Evolutionary conservation across 768 basidiomycete genomes (phyloP).

Genomic region (Lactarius sanguifluus): DNA sequence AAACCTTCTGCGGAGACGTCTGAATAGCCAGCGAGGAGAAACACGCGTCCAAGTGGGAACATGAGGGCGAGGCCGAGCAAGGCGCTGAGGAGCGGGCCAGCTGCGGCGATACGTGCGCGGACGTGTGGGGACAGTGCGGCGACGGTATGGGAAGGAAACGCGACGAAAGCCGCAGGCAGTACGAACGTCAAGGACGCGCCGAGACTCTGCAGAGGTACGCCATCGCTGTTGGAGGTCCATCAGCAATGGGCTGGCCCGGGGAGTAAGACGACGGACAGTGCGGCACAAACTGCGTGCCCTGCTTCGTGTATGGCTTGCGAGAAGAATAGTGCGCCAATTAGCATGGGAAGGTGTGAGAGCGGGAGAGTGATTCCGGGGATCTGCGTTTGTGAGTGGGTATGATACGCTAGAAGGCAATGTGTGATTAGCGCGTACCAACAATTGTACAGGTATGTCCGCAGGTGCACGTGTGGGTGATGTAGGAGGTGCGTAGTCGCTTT

Average conservation of each 20-base stretch:
- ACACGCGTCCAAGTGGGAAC: constrained; percentile 23
- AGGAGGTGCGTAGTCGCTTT: constrained; percentile 9
- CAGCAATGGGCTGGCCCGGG: neutral
- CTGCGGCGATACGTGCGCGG: constrained; percentile 62
- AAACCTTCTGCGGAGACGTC: constrained; percentile 54
- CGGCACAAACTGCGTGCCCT: constrained; percentile 76
- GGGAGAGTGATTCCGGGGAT: constrained; percentile 85
- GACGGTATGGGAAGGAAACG: constrained; percentile 48
- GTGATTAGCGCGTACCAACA: constrained; percentile 23
- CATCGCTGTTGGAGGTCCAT: constrained; percentile 47
- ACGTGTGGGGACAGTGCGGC: constrained; percentile 43
- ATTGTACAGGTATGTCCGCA: constrained; percentile 18
- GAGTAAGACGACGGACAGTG: constrained; percentile 51
- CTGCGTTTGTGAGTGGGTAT: constrained; percentile 38
- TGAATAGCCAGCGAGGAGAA: constrained; percentile 45
- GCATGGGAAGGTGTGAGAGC: constrained; percentile 62
- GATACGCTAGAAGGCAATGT: neutral
- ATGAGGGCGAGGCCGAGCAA: constrained; percentile 53
- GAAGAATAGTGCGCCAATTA: constrained; percentile 59
- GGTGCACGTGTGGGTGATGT: neutral
- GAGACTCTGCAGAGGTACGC: constrained; percentile 57
- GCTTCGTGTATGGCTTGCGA: constrained; percentile 77
- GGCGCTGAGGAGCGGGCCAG: constrained; percentile 80
- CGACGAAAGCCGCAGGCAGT: constrained; percentile 75
- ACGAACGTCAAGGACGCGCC: constrained; percentile 61